Conservation (phyloP, 805 yeast species). For the Candida endomychidarum region DNA sequence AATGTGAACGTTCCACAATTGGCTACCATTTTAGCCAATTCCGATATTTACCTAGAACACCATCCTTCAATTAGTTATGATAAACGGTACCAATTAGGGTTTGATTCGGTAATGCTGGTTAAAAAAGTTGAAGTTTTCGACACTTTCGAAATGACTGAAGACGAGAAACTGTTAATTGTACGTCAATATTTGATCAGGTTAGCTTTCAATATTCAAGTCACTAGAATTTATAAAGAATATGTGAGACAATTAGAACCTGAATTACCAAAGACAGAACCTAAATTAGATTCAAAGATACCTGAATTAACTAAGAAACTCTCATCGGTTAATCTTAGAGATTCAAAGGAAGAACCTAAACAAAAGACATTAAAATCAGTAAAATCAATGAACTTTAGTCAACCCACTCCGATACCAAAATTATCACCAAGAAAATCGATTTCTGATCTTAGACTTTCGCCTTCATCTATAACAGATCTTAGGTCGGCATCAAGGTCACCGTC, state of each 20-base stretch:
- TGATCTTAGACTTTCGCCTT: conserved; percentile 8
- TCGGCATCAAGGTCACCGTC: neutral
- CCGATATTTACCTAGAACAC: conserved; percentile 61
- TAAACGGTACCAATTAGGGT: conserved; percentile 38
- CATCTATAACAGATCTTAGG: conserved; percentile 2
- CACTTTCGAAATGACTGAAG: neutral
- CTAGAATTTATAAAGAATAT: conserved; percentile 51
- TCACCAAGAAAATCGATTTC: conserved; percentile 16
- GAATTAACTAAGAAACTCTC: conserved; percentile 11
- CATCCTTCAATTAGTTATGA: conserved; percentile 30
- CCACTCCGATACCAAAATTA: conserved; percentile 5
- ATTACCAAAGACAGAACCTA: no score
- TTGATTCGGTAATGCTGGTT: conserved; percentile 23
- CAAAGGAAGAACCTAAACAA: conserved; percentile 4
- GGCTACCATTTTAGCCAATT: conserved; percentile 34
- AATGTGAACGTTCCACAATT: conserved; percentile 11
- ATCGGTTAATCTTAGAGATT: neutral
- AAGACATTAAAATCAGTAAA: conserved; percentile 1
- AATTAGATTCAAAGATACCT: neutral
- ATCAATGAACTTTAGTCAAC: conserved; percentile 10
- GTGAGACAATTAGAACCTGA: conserved; percentile 15
- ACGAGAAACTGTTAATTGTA: conserved; percentile 23
- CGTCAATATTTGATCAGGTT: conserved; percentile 47
- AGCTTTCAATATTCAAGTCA: conserved; percentile 65
- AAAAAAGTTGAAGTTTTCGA: neutral